Conservation (phyloP, 495 filamentous ascomycete genomes). For the Annulohypoxylon maeteangense region DNA sequence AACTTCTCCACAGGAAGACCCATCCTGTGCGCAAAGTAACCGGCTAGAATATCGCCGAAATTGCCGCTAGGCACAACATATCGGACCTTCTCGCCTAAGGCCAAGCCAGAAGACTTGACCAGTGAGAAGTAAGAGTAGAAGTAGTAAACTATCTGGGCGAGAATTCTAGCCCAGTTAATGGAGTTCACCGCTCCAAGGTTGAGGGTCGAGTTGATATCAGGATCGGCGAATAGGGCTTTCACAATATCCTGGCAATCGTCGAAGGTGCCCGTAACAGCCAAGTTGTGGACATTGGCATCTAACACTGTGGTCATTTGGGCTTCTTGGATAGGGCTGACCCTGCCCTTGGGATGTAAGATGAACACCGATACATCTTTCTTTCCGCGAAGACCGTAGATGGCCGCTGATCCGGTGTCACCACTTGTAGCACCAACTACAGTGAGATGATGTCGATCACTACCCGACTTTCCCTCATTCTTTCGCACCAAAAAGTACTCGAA, state of each 20-base stretch:
- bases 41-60: conserved; percentile 95
- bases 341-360: conserved; percentile 87
- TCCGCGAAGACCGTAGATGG: conserved; percentile 95
- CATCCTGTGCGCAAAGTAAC: conserved; percentile 91
- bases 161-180: conserved; percentile 90
- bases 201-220: conserved; percentile 74
- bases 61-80: conserved; percentile 92
- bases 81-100: conserved; percentile 69
- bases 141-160: conserved; percentile 95
- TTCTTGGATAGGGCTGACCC: conserved; percentile 87
- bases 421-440: conserved; percentile 92
- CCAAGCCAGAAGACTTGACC: conserved; percentile 60
- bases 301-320: conserved; percentile 93
- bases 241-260: conserved; percentile 97
- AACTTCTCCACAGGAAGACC: conserved; percentile 86
- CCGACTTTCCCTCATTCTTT: conserved; percentile 79
- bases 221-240: conserved; percentile 89
- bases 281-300: conserved; percentile 89
- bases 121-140: conserved; percentile 90
- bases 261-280: conserved; percentile 87
- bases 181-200: conserved; percentile 89
- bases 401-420: conserved; percentile 94
- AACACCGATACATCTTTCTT: conserved; percentile 96
- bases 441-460: conserved; percentile 80
- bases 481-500: conserved; percentile 95